Evolutionary conservation across 2,329 filamentous ascomycete genomes (phyloP), one percentile per base, ranked within the genome.

Genomic region (Acarospora socialis): DNA sequence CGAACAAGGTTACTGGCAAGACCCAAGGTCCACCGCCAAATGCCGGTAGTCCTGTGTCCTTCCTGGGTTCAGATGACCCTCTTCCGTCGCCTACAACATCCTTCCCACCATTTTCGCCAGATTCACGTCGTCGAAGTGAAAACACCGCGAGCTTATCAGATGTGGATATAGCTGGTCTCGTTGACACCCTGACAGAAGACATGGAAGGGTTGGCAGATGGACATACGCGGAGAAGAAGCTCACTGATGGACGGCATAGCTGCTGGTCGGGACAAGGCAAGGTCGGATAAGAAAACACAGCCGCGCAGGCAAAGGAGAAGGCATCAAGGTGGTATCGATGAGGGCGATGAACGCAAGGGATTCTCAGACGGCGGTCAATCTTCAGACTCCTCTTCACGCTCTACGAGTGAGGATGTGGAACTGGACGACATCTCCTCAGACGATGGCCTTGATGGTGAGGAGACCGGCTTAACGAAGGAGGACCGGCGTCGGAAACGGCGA

Each of bases 381-480:
- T 60, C 56, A 8, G 56, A 59, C 32, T 39, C 51, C n/a, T 60
- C 57, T 4, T 56, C 56, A 7, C 51, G 55, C 36, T 54, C 55
- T 10, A 58, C 60, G 36, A 57, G 59, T 41, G 62, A 65, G 32
- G 70, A 74, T 43, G 62, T 70, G 45, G 70, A 75, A 49, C 51
- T 71, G 46, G 63, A 66, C 45, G 56, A 65, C 40, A 57, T 72
- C 43, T 66, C 72, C 33, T 75, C 74, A 17, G 78, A 82, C 43
- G 77, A 83, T 41, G 80, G 79, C 28, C 53, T 81, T 17, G 81
- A 87, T 45, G 86, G 94, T 50, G 86, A 92, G 58, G 86, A 94
- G 64, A 81, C 81, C 2, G 86, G 84, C 1, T 62, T 94, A 44
- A 92, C 82, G 21, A 67, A 69, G 38, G 70, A 73, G 47, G 80